Conservation (phyloP, 169 alveolate species). For the Cryptosporidium andersoni region DNA sequence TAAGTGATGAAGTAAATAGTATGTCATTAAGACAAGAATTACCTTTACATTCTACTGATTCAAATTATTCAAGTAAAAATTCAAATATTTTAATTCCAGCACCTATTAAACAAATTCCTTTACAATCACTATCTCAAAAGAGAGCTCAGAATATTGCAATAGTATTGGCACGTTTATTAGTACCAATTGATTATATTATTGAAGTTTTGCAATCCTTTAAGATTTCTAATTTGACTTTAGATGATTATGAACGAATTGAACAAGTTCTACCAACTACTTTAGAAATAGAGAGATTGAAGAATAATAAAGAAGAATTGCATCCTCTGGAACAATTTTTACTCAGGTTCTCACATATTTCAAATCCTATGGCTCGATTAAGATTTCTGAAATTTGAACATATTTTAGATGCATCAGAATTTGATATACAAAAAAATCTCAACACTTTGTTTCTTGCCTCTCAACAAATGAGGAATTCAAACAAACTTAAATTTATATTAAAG, state of each 20-base stretch:
- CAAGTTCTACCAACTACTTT: constrained; percentile 71
- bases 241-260: constrained; percentile 72
- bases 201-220: constrained; percentile 63
- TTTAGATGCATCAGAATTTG: constrained; percentile 59
- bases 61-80: not conserved
- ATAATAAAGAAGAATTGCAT: constrained; percentile 38
- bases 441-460: constrained; percentile 70
- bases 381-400: constrained; percentile 61
- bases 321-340: constrained; percentile 57
- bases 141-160: constrained; percentile 77
- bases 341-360: constrained; percentile 64
- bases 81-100: not conserved
- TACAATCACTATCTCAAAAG: constrained; percentile 59
- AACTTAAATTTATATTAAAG: constrained; percentile 65
- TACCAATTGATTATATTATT: constrained; percentile 71
- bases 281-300: constrained; percentile 58
- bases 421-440: constrained; percentile 52
- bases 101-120: constrained; percentile 41
- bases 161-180: constrained; percentile 72
- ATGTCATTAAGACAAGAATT: too few species aligned
- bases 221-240: constrained; percentile 70
- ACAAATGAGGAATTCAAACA: constrained; percentile 61
- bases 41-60: not conserved
- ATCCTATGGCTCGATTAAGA: constrained; percentile 60
- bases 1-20: too few species aligned